phyloP scores from a whole-genome alignment of 805 yeast genomes.

The Wickerhamiella australiensis region DNA sequence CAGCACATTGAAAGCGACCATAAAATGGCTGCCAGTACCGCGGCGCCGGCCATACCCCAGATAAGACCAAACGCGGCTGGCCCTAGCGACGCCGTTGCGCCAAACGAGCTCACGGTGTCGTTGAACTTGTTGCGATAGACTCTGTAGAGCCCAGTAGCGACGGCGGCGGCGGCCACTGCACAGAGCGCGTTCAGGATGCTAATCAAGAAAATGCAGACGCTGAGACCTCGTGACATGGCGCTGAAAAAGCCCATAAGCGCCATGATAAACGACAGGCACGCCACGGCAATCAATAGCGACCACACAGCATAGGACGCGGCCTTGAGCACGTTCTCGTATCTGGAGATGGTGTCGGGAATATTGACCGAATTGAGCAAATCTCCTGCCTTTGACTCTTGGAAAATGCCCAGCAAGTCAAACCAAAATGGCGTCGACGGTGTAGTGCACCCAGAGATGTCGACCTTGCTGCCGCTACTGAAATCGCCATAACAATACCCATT shows the following conservation, averaged over 20 bases:
- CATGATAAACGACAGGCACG: conserved; percentile 32
- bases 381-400: conserved; percentile 21
- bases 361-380: conserved; percentile 25
- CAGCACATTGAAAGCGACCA: conserved; percentile 37
- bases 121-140: conserved; percentile 42
- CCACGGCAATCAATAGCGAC: conserved; percentile 39
- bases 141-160: conserved; percentile 49
- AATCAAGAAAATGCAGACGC: conserved; percentile 35
- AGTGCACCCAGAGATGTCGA: conserved; percentile 39
- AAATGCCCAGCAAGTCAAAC: conserved; percentile 40
- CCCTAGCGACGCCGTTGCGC: conserved; percentile 43
- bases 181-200: conserved; percentile 20
- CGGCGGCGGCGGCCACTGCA: conserved; percentile 32
- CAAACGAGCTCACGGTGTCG: conserved; percentile 36
- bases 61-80: conserved; percentile 42
- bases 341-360: conserved; percentile 44
- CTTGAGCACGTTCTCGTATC: conserved; percentile 36
- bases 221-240: conserved; percentile 37
- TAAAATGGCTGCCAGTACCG: conserved; percentile 32
- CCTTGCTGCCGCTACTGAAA: conserved; percentile 20
- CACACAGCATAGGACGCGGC: conserved; percentile 47
- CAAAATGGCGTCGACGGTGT: conserved; percentile 43
- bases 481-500: conserved; percentile 54
- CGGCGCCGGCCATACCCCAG: conserved; percentile 54
- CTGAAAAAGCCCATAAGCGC: conserved; percentile 35